Conservation (phyloP, 2,329 filamentous ascomycete species). For the Macrophomina tecta region DNA sequence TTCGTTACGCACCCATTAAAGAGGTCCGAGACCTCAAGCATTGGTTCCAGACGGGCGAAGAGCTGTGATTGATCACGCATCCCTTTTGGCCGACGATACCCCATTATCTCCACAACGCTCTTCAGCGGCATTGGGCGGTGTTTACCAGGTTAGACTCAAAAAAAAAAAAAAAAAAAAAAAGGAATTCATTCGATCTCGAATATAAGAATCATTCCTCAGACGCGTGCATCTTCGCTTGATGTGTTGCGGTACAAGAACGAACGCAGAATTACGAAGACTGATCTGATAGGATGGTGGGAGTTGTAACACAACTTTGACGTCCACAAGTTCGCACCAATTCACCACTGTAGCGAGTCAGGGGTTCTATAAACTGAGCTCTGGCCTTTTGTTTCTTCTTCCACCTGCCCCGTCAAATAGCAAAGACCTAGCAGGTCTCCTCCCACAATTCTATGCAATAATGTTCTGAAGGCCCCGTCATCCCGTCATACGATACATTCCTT, state of each 20-base stretch:
- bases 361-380: too few species aligned
- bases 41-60: slow-evolving; percentile 30
- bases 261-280: too few species aligned
- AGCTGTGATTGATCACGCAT: not conserved
- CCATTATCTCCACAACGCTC: not conserved
- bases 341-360: too few species aligned
- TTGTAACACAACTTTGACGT: too few species aligned
- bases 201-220: not conserved
- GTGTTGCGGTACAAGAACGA: too few species aligned
- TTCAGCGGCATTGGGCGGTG: slow-evolving; percentile 15
- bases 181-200: not conserved
- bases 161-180: not conserved
- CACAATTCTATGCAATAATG: not conserved
- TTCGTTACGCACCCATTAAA: slow-evolving; percentile 47
- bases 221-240: too few species aligned
- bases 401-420: too few species aligned
- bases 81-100: slow-evolving; percentile 12
- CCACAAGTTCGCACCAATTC: too few species aligned
- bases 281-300: too few species aligned
- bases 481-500: not conserved
- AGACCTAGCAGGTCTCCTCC: not conserved
- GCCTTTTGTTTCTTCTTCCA: too few species aligned
- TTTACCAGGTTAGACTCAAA: not conserved
- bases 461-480: not conserved
- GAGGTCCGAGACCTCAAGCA: slow-evolving; percentile 48